phyloP scores from a whole-genome alignment of 768 basidiomycete genomes.

The Solioccasus polychromus region DNA sequence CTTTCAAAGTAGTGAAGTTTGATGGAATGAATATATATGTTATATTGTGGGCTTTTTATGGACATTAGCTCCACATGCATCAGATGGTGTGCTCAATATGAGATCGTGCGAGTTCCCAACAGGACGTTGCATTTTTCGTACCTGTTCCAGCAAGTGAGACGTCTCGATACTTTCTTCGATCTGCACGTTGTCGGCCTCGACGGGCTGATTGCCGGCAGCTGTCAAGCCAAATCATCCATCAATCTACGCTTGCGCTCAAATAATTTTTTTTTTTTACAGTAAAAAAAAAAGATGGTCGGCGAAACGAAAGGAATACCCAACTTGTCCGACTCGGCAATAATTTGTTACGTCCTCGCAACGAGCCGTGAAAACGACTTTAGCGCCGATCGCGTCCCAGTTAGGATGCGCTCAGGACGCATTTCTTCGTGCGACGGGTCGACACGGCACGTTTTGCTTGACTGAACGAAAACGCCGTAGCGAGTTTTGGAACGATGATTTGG shows the following conservation, averaged over 20 bases:
- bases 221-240: conserved; percentile 2
- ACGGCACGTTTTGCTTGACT: conserved; percentile 73
- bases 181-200: conserved; percentile 58
- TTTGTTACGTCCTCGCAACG: conserved; percentile 64
- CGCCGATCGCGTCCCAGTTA: conserved; percentile 78
- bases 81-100: too few species aligned
- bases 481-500: conserved; percentile 77
- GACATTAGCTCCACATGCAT: too few species aligned
- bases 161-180: conserved; percentile 85
- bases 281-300: too few species aligned
- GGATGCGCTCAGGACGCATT: conserved; percentile 57
- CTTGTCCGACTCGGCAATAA: conserved; percentile 72
- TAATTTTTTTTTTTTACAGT: too few species aligned
- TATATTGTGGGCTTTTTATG: too few species aligned
- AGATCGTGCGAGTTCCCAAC: too few species aligned
- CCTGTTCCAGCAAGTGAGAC: conserved; percentile 86
- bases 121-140: too few species aligned
- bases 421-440: conserved; percentile 68
- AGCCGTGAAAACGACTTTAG: conserved; percentile 68
- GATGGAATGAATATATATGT: too few species aligned
- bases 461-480: conserved; percentile 65
- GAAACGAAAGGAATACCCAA: conserved; percentile 41
- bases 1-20: too few species aligned
- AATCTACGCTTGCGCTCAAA: too few species aligned
- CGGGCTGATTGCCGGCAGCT: conserved; percentile 48